Conservation (phyloP, 208 protist species). For the Acanthamoeba healyi region DNA sequence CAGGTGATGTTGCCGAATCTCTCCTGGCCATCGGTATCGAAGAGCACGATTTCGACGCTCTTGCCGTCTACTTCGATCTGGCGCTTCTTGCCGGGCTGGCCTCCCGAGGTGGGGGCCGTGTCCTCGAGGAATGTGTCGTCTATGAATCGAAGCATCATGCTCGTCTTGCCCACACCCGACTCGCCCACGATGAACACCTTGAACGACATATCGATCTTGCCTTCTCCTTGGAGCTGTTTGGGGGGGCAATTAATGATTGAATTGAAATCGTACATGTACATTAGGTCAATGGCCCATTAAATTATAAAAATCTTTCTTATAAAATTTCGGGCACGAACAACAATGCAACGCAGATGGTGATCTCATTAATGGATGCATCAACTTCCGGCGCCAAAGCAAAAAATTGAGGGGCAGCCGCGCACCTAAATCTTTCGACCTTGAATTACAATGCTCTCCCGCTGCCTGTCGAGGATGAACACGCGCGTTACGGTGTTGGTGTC, state of each 20-base stretch:
- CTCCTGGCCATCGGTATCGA: conserved; percentile 64
- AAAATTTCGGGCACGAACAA: too few species aligned
- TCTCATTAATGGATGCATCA: too few species aligned
- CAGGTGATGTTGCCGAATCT: conserved; percentile 66
- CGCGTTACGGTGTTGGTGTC: too few species aligned
- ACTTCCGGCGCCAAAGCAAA: too few species aligned
- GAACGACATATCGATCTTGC: conserved; percentile 17
- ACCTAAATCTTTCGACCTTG: too few species aligned
- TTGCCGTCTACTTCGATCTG: conserved; percentile 97
- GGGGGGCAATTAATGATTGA: too few species aligned
- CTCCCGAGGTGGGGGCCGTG: conserved; percentile 77
- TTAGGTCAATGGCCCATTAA: background rate
- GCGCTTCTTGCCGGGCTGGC: conserved; percentile 96
- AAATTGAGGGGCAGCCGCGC: too few species aligned
- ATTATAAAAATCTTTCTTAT: too few species aligned
- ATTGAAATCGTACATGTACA: background rate
- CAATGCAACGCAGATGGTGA: too few species aligned
- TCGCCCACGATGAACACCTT: conserved; percentile 61
- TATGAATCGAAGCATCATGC: conserved; percentile 20
- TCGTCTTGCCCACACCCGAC: conserved; percentile 29
- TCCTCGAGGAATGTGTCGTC: conserved; percentile 46
- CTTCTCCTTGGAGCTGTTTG: too few species aligned
- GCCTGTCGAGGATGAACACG: too few species aligned
- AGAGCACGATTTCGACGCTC: conserved; percentile 96
- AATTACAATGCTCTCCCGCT: too few species aligned